A percentile compares a stretch with the other conserved stretches of the same genome.
Evolutionary conservation across 1,139 yeast genomes (phyloP).

Genomic region (Geotrichum europaeum): DNA sequence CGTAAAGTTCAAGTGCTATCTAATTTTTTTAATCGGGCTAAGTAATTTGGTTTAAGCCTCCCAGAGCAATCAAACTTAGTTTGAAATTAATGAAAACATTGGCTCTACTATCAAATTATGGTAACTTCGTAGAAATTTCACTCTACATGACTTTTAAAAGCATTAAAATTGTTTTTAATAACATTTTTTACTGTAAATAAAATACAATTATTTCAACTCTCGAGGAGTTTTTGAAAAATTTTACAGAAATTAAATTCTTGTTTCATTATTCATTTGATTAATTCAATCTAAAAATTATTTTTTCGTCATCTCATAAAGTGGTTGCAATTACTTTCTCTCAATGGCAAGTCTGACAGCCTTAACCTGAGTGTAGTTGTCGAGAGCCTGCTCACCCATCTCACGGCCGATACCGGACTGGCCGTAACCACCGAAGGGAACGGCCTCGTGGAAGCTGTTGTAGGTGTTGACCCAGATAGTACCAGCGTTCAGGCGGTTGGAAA

Average conservation of each 20-base stretch:
- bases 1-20: no score
- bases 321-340: conserved; percentile 11
- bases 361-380: conserved; percentile 74
- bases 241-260: neutral
- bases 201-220: no score
- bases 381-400: conserved; percentile 77
- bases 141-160: no score
- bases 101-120: no score
- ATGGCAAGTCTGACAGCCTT: conserved; percentile 52
- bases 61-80: no score
- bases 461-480: conserved; percentile 83
- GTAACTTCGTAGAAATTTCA: no score
- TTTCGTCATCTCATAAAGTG: neutral
- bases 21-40: no score
- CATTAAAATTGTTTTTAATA: no score
- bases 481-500: conserved; percentile 60
- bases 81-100: no score
- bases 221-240: no score
- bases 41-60: no score
- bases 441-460: conserved; percentile 75
- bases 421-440: conserved; percentile 79
- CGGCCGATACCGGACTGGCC: conserved; percentile 87
- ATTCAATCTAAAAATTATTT: neutral
- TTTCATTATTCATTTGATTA: neutral
- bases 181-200: no score